Base-by-base conservation (phyloP, 257 asterid genomes). In the Solanum paucissectum region DNA sequence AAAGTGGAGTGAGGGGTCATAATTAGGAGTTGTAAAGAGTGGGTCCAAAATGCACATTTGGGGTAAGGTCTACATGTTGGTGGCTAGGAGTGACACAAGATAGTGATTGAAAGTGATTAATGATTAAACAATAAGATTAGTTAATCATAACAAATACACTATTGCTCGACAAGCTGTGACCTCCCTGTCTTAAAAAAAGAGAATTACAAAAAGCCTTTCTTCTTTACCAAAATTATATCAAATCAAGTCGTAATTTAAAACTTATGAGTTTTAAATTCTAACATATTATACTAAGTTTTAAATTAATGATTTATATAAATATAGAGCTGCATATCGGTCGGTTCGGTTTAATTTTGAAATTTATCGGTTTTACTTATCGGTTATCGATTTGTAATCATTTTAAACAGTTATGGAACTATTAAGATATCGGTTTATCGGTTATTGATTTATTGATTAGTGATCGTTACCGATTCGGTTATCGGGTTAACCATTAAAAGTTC, bases 111-210 rank as follows among this genome's bases (percentile, higher is more conserved):
- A 87, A 85, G 89, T 86, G 90, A 91, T 85, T 84, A 77, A 86
- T 84, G 84, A 87, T 60, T 87, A 40, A 71, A 87, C 38, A 75
- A 75, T 88, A 87, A 88, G 87, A 91, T 90, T 91, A 89, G 75
- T 92, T 88, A 87, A 89, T 85, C 75, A 87, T 86, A 86, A 86
- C 76, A 68, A 85, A 68, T 68, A 85, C 87, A 84, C 62, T 93
- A 90, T 90, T 92, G 94, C 94, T 92, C 88, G 93, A 94, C 94
- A 94, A 93, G 90, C 81, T 91, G 92, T 91, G 89, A 89, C 91
- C 91, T 89, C 88, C 84, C 85, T 77, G 25, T 55, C 88, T 86
- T 84, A 87, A 91, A 87, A 55, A 49, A 62, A 79, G 11, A n/a
- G 7, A 18, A 72, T 32, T 33, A 23, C 18, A 83, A 88, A 74